These are phyloP conservation scores for Penstemon eatonii DNA, from an alignment of 257 asterid genomes.

Conservation along the genomic window DNA sequence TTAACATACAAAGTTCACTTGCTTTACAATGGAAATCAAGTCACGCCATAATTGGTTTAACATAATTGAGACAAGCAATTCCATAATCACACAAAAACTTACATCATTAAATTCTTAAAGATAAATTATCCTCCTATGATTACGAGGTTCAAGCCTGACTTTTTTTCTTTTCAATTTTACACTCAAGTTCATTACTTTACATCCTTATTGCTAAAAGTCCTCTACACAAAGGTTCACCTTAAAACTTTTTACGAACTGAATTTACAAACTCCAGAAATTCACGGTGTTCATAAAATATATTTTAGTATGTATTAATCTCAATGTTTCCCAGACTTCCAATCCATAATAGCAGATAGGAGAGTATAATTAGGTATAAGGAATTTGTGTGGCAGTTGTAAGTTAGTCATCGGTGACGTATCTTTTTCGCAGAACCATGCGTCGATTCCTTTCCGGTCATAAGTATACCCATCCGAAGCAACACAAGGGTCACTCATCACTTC, in stretches of 20 bases:
- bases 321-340: constrained; percentile 60
- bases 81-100: too few species aligned
- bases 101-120: too few species aligned
- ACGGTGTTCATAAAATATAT: not conserved
- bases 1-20: too few species aligned
- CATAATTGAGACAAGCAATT: too few species aligned
- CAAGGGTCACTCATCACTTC: constrained; percentile 80
- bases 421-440: constrained; percentile 64
- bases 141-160: not conserved
- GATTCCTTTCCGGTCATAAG: constrained; percentile 68
- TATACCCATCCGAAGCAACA: constrained; percentile 94
- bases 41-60: too few species aligned
- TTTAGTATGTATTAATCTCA: not conserved
- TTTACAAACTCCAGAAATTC: constrained; percentile 7
- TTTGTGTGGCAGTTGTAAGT: constrained; percentile 55
- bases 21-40: too few species aligned
- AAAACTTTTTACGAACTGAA: constrained; percentile 9
- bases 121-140: not conserved
- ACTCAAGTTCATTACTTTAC: not conserved
- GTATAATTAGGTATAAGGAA: constrained; percentile 62
- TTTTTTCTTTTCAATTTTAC: not conserved
- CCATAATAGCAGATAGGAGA: constrained; percentile 75
- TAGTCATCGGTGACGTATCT: constrained; percentile 67
- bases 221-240: constrained; percentile 1
- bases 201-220: not conserved